A percentile compares a stretch with the other conserved stretches of the same genome.
Evolutionary conservation across 495 filamentous ascomycete genomes (phyloP).

Genomic region (Neurospora sp.): DNA sequence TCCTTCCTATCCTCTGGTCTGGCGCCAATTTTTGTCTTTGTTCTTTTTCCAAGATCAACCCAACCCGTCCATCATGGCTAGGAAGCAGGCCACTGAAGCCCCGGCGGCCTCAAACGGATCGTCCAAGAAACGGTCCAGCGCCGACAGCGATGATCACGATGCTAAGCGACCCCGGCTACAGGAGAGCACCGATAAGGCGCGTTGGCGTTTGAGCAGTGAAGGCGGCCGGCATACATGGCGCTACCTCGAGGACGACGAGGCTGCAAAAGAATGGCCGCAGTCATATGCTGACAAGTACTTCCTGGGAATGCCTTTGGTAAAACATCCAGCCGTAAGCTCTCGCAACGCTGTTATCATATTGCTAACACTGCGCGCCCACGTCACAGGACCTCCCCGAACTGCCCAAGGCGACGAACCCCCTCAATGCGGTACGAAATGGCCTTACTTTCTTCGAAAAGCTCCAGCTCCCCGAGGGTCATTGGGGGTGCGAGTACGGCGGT

Average conservation of each 20-base stretch:
- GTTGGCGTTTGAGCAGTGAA: constrained; percentile 81
- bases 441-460: constrained; percentile 83
- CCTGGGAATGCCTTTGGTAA: constrained; percentile 52
- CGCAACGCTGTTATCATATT: background rate
- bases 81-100: constrained; percentile 8
- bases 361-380: background rate
- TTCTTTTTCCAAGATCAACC: background rate
- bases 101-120: constrained; percentile 9
- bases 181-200: constrained; percentile 57
- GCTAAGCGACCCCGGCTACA: constrained; percentile 30
- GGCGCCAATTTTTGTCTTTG: background rate
- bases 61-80: constrained; percentile 7
- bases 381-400: constrained; percentile 61
- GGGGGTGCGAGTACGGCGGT: constrained; percentile 95
- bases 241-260: constrained; percentile 73
- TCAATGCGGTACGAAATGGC: constrained; percentile 71
- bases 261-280: constrained; percentile 72
- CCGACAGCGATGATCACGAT: constrained; percentile 8
- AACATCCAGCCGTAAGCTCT: background rate
- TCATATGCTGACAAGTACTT: constrained; percentile 73
- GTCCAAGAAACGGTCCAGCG: constrained; percentile 25
- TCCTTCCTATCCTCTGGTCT: background rate
- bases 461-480: constrained; percentile 81
- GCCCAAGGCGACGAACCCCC: constrained; percentile 57
- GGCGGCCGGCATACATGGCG: constrained; percentile 85